A percentile compares a stretch with the other conserved stretches of the same genome.
These are phyloP conservation scores for Osmanthus fragrans DNA, from an alignment of 257 asterid species.

Conservation along the genomic window DNA sequence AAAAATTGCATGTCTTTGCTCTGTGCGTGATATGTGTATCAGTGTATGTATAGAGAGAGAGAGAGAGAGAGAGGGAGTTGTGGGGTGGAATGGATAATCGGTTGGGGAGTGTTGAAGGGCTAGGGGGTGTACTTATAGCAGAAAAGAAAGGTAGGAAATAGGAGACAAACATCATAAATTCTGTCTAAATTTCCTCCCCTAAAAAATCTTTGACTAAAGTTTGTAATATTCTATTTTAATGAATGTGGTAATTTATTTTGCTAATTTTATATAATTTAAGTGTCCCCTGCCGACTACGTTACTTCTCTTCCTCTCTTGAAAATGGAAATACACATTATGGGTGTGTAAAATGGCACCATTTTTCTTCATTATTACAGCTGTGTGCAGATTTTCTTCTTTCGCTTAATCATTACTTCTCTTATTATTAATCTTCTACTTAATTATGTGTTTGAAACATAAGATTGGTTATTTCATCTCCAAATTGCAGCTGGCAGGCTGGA, in stretches of 20 bases:
- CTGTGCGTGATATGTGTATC: not conserved
- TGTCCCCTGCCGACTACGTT: conserved; percentile 36
- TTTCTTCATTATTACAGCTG: conserved; percentile 6
- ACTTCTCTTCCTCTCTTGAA: conserved; percentile 26
- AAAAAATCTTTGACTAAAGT: conserved; percentile 27
- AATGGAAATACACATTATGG: conserved; percentile 7
- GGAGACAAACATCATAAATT: conserved; percentile 27
- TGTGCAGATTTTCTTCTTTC: conserved; percentile 1
- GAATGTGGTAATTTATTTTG: not conserved
- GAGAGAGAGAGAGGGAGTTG: not conserved
- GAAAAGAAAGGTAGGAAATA: conserved; percentile 30
- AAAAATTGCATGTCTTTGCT: not conserved
- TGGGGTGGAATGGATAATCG: not conserved
- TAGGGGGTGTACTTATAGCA: conserved; percentile 35
- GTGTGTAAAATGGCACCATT: not conserved
- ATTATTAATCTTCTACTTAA: conserved; percentile 9
- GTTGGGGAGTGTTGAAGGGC: conserved; percentile 3
- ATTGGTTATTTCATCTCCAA: not conserved
- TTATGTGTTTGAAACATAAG: conserved; percentile 5
- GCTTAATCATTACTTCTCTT: conserved; percentile 24
- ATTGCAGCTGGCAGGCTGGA: not conserved
- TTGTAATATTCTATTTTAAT: not conserved
- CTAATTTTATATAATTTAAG: not conserved
- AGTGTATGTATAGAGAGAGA: not conserved
- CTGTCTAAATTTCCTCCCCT: conserved; percentile 1